Percentiles rank a stretch among this genome's conserved stretches.
phyloP scores from a whole-genome alignment of 2,329 filamentous ascomycete species.

The Aspergillus flavus region DNA sequence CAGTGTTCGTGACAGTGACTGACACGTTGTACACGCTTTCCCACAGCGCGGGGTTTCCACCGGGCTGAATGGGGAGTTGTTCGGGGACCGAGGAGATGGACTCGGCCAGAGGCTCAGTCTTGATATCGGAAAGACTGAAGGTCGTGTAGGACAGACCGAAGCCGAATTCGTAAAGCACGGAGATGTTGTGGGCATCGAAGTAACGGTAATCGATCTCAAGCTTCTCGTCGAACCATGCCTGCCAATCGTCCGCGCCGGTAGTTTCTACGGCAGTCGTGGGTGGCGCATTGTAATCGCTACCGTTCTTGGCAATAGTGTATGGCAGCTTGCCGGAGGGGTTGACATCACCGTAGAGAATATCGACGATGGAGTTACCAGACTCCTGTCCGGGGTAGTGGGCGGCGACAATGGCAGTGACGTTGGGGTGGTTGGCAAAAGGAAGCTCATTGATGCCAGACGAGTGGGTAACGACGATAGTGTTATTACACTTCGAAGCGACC shows the following conservation, averaged over 20 bases:
- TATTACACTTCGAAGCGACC: slow-evolving; percentile 71
- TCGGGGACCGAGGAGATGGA: slow-evolving; percentile 56
- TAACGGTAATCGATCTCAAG: slow-evolving; percentile 27
- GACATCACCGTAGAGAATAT: slow-evolving; percentile 79
- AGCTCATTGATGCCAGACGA: slow-evolving; percentile 69
- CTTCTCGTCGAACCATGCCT: slow-evolving; percentile 12
- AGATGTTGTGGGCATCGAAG: slow-evolving; percentile 24
- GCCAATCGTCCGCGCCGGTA: slow-evolving; percentile 29
- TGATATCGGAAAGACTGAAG: slow-evolving; percentile 69
- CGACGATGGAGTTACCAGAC: slow-evolving; percentile 75
- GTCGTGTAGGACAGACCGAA: slow-evolving; percentile 74
- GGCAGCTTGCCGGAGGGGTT: slow-evolving; percentile 77
- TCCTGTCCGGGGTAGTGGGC: slow-evolving; percentile 83
- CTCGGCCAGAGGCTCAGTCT: slow-evolving; percentile 55
- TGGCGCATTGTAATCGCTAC: slow-evolving; percentile 63
- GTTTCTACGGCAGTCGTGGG: slow-evolving; percentile 17
- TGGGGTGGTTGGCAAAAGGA: slow-evolving; percentile 69
- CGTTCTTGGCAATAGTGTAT: slow-evolving; percentile 75
- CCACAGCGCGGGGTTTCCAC: slow-evolving; percentile 42
- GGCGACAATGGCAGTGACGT: slow-evolving; percentile 82
- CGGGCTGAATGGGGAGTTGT: slow-evolving; percentile 32
- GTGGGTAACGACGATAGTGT: slow-evolving; percentile 86
- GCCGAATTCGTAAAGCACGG: slow-evolving; percentile 26
- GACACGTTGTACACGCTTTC: slow-evolving; percentile 35
- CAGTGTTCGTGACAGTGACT: slow-evolving; percentile 72